Conservation (phyloP, 768 basidiomycete genomes). For the Russula compacta region DNA sequence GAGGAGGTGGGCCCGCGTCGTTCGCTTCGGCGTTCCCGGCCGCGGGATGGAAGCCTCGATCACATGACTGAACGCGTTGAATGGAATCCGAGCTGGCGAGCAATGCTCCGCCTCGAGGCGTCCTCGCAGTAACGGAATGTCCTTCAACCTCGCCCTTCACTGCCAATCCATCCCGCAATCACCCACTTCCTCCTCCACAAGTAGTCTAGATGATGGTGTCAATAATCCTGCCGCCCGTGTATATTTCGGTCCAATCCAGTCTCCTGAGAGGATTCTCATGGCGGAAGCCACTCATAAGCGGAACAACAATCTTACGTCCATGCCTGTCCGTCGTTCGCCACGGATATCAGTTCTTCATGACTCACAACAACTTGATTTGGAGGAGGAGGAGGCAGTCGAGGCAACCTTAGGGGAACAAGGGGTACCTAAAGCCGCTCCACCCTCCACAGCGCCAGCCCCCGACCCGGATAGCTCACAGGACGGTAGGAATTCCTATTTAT, state of each 20-base stretch:
- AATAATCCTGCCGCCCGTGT: slow-evolving; percentile 17
- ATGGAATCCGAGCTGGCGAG: background rate
- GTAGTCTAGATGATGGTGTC: slow-evolving; percentile 9
- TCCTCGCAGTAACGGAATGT: slow-evolving; percentile 5
- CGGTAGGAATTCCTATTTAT: slow-evolving; percentile 6
- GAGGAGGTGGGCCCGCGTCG: too few relatives aligned
- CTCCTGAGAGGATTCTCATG: slow-evolving; percentile 21
- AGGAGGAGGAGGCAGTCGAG: background rate
- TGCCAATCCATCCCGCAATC: slow-evolving; percentile 3
- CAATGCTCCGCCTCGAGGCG: background rate
- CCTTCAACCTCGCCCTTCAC: slow-evolving; percentile 11
- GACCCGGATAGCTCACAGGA: slow-evolving; percentile 10
- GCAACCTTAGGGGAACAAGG: background rate
- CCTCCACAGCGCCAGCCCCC: background rate
- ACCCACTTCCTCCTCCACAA: slow-evolving; percentile 7
- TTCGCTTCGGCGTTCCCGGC: too few relatives aligned
- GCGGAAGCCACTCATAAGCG: slow-evolving; percentile 13
- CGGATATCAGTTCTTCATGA: background rate
- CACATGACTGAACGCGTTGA: slow-evolving; percentile 22
- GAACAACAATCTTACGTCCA: background rate
- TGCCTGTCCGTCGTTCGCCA: slow-evolving; percentile 11
- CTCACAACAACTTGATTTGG: background rate
- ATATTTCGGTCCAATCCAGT: slow-evolving; percentile 22
- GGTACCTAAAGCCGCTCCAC: background rate
- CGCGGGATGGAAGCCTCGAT: background rate